Conservation (phyloP, 73 alveolate genomes). For the Uronychia binucleata region DNA sequence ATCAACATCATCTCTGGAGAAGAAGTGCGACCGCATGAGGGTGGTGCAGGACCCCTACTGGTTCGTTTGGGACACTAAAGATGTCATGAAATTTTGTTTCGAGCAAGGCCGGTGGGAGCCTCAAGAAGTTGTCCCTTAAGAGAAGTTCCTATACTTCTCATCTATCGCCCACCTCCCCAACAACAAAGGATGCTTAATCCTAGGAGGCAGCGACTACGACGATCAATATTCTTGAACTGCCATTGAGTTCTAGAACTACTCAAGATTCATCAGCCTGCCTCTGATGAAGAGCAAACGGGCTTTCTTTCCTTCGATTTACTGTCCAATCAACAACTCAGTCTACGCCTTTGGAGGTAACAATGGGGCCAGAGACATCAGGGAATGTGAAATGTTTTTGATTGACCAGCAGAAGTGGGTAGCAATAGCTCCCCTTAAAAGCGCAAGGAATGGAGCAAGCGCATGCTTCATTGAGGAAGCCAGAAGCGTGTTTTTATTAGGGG, state of each 20-base stretch:
- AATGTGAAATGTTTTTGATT: conserved; percentile 29
- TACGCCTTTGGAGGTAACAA: conserved; percentile 47
- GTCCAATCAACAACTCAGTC: conserved; percentile 19
- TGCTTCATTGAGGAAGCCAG: conserved; percentile 13
- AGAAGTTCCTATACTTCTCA: neutral
- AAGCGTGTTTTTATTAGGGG: conserved; percentile 45
- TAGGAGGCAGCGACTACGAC: neutral
- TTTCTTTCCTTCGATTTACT: conserved; percentile 37
- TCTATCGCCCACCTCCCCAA: neutral
- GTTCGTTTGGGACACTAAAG: neutral
- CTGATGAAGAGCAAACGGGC: neutral
- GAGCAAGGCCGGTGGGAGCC: neutral
- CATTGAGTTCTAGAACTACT: neutral
- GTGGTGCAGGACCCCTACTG: neutral
- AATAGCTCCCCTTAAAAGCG: conserved; percentile 31
- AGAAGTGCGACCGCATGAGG: neutral
- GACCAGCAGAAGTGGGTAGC: conserved; percentile 28
- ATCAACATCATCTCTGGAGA: neutral
- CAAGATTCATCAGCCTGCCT: neutral
- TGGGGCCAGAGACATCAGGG: conserved; percentile 8
- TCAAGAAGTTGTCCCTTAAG: neutral
- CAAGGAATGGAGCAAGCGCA: conserved; percentile 44
- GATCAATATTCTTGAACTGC: neutral
- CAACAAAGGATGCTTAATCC: neutral
- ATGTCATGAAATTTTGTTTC: neutral